Evolutionary conservation across 257 asterid genomes (phyloP), one percentile per base, ranked within the genome.

Genomic region (Lithospermum erythrorhizon): DNA sequence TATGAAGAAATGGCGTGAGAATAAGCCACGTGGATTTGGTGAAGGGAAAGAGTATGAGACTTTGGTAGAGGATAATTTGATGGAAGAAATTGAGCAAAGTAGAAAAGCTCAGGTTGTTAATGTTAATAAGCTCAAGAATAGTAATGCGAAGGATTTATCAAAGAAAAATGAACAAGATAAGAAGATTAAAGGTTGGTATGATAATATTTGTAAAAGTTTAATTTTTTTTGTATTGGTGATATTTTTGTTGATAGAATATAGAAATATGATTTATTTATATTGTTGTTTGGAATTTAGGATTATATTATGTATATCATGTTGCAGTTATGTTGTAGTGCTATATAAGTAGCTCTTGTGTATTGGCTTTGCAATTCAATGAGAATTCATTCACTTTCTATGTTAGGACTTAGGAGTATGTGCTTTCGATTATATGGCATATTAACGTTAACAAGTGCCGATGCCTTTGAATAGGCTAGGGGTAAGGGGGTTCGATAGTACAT

Each of bases 41-140:
- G 99, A 89, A 70, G 97, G 93, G 16, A 83, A 80, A 69, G 85
- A 10, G 65, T 93, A 93, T 71, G 96, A 89, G 79, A 93, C 96
- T 75, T 70, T 84, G 11, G 23, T 84, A 70, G 99, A 93, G 82
- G 97, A 93, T 74, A 78, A 84, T 79, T 69, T 93, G 66, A 69
- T 84, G 89, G 88, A 86, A 66, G 99, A 89, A 67, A 79, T 86
- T 6, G 95, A 89, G 75, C 96, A 80, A 65, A 83, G 96, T 63
- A 86, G 79, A 65, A 73, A 62, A 66, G 97, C 96, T 45, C 97
- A 86, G 83, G 74, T 93, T 70, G 88, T 82, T 9, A 89, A 86
- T 62, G 58, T 89, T 51, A 83, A 82, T 65, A 86, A 72, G 64
- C 94, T 93, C 68, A 86, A 84, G 83, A 68, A 82, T n/a, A 75